Evolutionary conservation across 352 stramenopile species (phyloP), one percentile per base, ranked within the genome.

Genomic region (Phytophthora vignae): DNA sequence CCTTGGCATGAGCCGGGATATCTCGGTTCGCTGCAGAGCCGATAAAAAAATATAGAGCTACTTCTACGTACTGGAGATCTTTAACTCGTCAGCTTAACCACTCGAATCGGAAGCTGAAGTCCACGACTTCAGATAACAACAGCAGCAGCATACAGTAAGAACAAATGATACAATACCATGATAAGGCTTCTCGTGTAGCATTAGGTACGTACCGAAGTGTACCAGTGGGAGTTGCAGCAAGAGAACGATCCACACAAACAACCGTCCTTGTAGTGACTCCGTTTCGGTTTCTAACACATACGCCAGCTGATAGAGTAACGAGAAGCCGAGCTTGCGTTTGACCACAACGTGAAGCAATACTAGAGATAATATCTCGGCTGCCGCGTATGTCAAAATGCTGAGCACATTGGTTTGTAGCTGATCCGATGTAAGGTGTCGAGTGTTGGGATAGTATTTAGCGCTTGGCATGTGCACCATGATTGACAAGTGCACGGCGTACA

Each of bases 281-380:
- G 25, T 38, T 25, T 80, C 71, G 1, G n/a, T 79, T 52, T 87
- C 71, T 3, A 87, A 62, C 19, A 83, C 72, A 61, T 84, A 84
- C 2, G 67, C 74, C 1, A 87, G 66, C 27, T 76, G 57, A 52
- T 79, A 73, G 2, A 81, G 17, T 27, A 70, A 31, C 0, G 61
- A 71, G 25, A 74, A 69, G 5, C 44, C 62, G 11, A 81, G 69
- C 38, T 55, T 64, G 0, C 53, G 22, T 52, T 59, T 46, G 14
- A 76, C n/a, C 1, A 58, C 49, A 17, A 59, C 8, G 36, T 67
- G 60, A 27, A 71, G 55, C 55, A 19, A 62, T 21, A 62, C 2
- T n/a, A 62, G 31, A 11, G 44, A 44, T 7, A 54, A 22, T 15
- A 60, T 29, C 29, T 76, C 55, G 3, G 62, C 31, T 29, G 29